These are phyloP conservation scores for Russula earlei DNA, from an alignment of 768 basidiomycete species.

Conservation along the genomic window DNA sequence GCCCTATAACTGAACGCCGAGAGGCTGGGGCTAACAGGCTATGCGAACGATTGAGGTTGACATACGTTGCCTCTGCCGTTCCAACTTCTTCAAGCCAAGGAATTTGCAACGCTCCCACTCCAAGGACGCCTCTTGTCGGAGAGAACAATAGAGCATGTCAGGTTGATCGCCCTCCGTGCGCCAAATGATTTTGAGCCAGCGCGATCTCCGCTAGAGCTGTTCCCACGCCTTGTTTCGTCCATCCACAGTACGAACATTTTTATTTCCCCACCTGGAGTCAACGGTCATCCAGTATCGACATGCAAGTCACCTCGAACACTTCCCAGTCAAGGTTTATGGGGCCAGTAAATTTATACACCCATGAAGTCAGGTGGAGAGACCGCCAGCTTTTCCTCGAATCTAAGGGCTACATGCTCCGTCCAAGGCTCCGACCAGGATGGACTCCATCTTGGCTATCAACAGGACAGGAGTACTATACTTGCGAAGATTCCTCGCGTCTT, in stretches of 20 bases:
- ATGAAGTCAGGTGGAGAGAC: conserved; percentile 14
- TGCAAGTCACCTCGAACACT: background rate
- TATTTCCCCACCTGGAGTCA: background rate
- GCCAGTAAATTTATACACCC: background rate
- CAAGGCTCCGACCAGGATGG: conserved; percentile 17
- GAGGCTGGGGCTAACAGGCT: too few species aligned
- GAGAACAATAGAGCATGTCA: background rate
- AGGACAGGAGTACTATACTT: background rate
- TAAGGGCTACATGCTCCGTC: conserved; percentile 18
- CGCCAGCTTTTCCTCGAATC: conserved; percentile 8
- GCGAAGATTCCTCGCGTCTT: background rate
- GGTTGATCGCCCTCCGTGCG: too few species aligned
- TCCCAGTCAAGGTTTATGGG: background rate
- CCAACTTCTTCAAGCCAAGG: too few species aligned
- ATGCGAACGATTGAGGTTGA: too few species aligned
- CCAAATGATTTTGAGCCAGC: background rate
- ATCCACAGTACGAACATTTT: background rate
- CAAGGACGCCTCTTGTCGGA: background rate
- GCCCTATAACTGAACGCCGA: too few species aligned
- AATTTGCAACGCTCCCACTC: background rate
- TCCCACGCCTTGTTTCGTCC: background rate
- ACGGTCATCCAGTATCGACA: background rate
- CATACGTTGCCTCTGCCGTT: too few species aligned
- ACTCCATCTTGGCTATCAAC: conserved; percentile 16
- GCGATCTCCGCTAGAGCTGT: background rate